Conservation (phyloP, 2,329 filamentous ascomycete species). For the Byssochlamys sp. region DNA sequence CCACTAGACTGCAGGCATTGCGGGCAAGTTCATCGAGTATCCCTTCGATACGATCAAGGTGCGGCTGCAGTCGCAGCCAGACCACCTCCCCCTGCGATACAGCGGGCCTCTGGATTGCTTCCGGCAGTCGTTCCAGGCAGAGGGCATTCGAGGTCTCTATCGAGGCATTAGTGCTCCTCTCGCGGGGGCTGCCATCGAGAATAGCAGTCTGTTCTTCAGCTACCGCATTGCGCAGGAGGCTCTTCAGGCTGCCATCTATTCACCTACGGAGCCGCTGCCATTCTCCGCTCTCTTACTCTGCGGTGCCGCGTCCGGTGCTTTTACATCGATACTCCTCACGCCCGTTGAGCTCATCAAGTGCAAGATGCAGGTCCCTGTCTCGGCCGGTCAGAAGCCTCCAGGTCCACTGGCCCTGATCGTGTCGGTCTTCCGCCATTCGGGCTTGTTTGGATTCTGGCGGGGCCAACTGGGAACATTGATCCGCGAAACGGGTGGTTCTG, state of each 20-base stretch:
- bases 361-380: constrained; percentile 75
- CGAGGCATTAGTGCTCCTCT: constrained; percentile 86
- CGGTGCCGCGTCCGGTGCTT: constrained; percentile 75
- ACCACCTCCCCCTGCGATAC: constrained; percentile 71
- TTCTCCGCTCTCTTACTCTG: constrained; percentile 67
- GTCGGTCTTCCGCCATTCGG: constrained; percentile 72
- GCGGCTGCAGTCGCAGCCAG: constrained; percentile 87
- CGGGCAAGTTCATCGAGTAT: constrained; percentile 94
- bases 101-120: constrained; percentile 88
- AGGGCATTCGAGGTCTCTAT: constrained; percentile 76
- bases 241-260: constrained; percentile 57
- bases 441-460: constrained; percentile 82
- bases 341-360: constrained; percentile 97
- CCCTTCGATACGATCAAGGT: constrained; percentile 98
- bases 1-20: constrained; percentile 65
- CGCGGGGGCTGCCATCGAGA: constrained; percentile 83
- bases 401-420: constrained; percentile 62
- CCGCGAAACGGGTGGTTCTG: constrained; percentile 82
- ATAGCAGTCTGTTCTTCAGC: constrained; percentile 84
- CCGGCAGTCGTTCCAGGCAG: constrained; percentile 66
- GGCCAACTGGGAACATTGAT: constrained; percentile 89
- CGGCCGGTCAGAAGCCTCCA: constrained; percentile 37
- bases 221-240: constrained; percentile 57
- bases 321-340: constrained; percentile 83
- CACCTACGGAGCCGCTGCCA: constrained; percentile 50